Evolutionary conservation across 768 basidiomycete species (phyloP), one percentile per base, ranked within the genome.

Genomic region (Rhizopogon vulgaris): DNA sequence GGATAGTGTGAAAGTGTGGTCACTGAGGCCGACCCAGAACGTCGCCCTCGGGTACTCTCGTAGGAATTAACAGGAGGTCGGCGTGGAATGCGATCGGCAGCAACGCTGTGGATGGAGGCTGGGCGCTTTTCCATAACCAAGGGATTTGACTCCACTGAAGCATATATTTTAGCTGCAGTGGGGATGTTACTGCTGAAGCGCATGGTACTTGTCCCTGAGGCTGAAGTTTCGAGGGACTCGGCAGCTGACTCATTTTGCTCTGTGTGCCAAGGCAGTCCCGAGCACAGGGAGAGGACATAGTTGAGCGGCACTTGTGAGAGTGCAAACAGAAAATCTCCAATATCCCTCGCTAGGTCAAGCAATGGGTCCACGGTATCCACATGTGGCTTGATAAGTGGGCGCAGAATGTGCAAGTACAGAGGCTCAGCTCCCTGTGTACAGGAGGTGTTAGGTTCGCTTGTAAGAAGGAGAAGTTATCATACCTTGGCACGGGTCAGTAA

Each of bases 361-460:
- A 77, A 52, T 14, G 79, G 72, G 61, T 93, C 90, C 34, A 92
- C 68, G 1, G 84, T 77, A 5, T 72, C 58, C 12, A 79, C 76
- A 59, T 93, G 88, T 6, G 90, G 90, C 61, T 83, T 87, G 59
- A 92, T 65, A 30, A 87, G 61, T 14, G 91, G 90, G 17, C 90
- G 86, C 10, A 93, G 76, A 51, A 91, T 67, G 64, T 93, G 87
- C 17, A 93, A 73, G 60, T 81, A 90, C 41, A 93, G 78, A 6
- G 90, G 91, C 68, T 93, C 91, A 27, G 91, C 87, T 25, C 88
- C 89, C 90, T 93, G 58, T 6, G 50, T 24, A 24, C 57, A 51
- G n/a, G 2, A 36, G 37, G 6, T 1, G 46, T 65, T 32, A 63
- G 41, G 46, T 45, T 56, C 17, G 41, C 34, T 24, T 18, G 5